These are phyloP conservation scores for Nemania sp. DNA, from an alignment of 2,329 filamentous ascomycete species.

Conservation along the genomic window DNA sequence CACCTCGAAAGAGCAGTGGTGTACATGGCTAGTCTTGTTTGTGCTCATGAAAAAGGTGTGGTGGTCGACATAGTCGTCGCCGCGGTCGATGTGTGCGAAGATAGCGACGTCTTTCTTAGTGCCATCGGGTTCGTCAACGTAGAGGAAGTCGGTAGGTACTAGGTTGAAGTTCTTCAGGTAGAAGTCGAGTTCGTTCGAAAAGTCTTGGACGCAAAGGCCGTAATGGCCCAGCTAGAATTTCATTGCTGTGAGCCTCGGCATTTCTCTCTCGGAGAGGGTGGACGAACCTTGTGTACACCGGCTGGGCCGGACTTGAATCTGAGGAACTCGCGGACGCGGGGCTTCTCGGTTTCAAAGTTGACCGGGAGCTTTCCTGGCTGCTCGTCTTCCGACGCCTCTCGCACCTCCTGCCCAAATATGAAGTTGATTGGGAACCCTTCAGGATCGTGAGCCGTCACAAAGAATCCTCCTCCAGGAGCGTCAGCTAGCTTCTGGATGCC, in stretches of 20 bases:
- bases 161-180: conserved; percentile 26
- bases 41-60: conserved; percentile 27
- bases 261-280: not conserved
- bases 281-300: conserved; percentile 25
- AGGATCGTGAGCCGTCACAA: conserved; percentile 20
- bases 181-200: conserved; percentile 19
- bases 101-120: conserved; percentile 22
- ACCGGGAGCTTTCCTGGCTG: conserved; percentile 19
- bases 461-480: conserved; percentile 16
- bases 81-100: conserved; percentile 27
- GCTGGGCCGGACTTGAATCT: conserved; percentile 24
- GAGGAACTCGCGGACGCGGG: conserved; percentile 24
- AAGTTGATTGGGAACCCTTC: conserved; percentile 23
- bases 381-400: conserved; percentile 16
- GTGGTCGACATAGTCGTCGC: conserved; percentile 25
- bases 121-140: conserved; percentile 19
- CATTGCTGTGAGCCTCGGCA: not conserved
- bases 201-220: conserved; percentile 25
- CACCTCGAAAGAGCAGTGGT: conserved; percentile 26
- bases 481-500: conserved; percentile 18
- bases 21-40: conserved; percentile 23
- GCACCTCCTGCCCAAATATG: conserved; percentile 19
- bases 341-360: conserved; percentile 28
- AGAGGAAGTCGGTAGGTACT: conserved; percentile 25
- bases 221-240: conserved; percentile 21